phyloP scores from a whole-genome alignment of 2,329 filamentous ascomycete species.

The Cadophora luteo-olivacea region DNA sequence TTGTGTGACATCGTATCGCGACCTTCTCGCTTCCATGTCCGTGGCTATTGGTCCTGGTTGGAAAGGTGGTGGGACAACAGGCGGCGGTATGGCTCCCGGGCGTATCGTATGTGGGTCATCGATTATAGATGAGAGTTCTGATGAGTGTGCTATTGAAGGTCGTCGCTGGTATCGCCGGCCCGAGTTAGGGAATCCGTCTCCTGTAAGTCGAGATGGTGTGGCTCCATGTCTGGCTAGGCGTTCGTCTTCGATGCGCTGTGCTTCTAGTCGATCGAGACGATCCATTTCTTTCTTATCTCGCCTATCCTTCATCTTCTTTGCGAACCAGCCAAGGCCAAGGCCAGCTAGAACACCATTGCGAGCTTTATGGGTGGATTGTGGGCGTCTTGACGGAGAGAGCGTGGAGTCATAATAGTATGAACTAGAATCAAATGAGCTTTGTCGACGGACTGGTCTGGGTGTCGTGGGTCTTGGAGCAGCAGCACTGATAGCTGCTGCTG shows the following conservation, averaged over 20 bases:
- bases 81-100: constrained; percentile 50
- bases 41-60: constrained; percentile 33
- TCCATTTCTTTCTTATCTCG: constrained; percentile 50
- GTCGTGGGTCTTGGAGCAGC: constrained; percentile 49
- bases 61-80: constrained; percentile 35
- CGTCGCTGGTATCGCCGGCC: constrained; percentile 47
- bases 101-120: constrained; percentile 46
- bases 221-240: constrained; percentile 62
- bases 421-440: constrained; percentile 55
- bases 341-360: constrained; percentile 60
- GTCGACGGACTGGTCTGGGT: constrained; percentile 50
- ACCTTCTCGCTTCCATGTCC: constrained; percentile 44
- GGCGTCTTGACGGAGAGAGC: constrained; percentile 63
- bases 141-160: constrained; percentile 35
- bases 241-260: constrained; percentile 58
- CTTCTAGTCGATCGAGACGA: constrained; percentile 47
- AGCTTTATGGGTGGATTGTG: constrained; percentile 51
- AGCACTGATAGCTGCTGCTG: constrained; percentile 56
- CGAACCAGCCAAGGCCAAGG: constrained; percentile 72
- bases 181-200: constrained; percentile 66
- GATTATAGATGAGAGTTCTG: constrained; percentile 42
- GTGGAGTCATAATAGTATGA: constrained; percentile 57
- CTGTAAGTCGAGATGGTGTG: constrained; percentile 62
- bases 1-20: constrained; percentile 46
- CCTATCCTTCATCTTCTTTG: constrained; percentile 67